Conservation (phyloP, 75 land plant species). For the Selaginella tamariscina region DNA sequence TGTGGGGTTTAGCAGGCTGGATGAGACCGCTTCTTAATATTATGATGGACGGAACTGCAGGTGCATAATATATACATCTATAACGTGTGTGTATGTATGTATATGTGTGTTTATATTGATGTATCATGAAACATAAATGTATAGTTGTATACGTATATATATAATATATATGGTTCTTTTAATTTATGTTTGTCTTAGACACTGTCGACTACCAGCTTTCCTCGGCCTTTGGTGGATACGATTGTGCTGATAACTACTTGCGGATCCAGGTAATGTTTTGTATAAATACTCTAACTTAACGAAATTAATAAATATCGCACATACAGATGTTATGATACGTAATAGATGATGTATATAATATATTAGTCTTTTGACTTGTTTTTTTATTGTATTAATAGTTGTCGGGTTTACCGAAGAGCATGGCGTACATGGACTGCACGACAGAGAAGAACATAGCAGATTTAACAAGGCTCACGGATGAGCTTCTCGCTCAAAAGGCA, state of each 20-base stretch:
- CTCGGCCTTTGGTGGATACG: slow-evolving; percentile 23
- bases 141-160: no score
- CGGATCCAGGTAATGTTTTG: slow-evolving; percentile 21
- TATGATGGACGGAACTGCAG: slow-evolving; percentile 31
- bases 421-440: slow-evolving; percentile 25
- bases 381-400: slow-evolving; percentile 12
- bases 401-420: slow-evolving; percentile 28
- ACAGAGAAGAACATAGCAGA: slow-evolving; percentile 21
- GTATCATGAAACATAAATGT: no score
- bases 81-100: no score
- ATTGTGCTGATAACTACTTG: slow-evolving; percentile 24
- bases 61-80: slow-evolving; percentile 4
- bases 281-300: not conserved
- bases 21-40: slow-evolving; percentile 24
- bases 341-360: no score
- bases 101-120: no score
- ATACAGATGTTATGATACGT: no score
- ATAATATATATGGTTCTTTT: no score
- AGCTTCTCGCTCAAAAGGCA: slow-evolving; percentile 17
- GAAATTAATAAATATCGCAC: no score
- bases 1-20: slow-evolving; percentile 33
- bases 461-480: slow-evolving; percentile 15
- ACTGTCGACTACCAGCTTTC: slow-evolving; percentile 28
- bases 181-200: slow-evolving; percentile 11
- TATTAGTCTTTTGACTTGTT: not conserved